Conservation (phyloP, 2,329 filamentous ascomycete genomes). For the Colletotrichum sp. region DNA sequence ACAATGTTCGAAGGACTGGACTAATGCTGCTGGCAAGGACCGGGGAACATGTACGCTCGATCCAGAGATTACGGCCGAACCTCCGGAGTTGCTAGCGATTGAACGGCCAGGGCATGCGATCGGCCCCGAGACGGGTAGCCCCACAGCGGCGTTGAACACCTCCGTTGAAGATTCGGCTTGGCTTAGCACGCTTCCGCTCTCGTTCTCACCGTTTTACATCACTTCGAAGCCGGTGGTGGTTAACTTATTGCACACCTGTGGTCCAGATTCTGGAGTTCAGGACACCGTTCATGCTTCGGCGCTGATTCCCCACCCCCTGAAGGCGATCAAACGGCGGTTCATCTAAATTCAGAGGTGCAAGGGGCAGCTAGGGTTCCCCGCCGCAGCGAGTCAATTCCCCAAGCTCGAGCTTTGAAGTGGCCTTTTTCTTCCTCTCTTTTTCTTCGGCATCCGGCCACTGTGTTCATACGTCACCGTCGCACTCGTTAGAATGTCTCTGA, state of each 20-base stretch:
- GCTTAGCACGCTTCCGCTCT: background rate
- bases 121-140: background rate
- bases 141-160: background rate
- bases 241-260: accelerated
- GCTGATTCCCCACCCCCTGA: background rate
- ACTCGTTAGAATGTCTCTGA: background rate
- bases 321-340: conserved; percentile 11
- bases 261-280: background rate
- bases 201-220: background rate
- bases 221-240: background rate
- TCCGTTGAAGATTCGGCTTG: background rate
- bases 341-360: conserved; percentile 8
- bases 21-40: background rate
- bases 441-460: background rate
- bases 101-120: background rate
- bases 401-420: background rate
- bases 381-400: conserved; percentile 6
- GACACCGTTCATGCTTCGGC: background rate
- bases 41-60: background rate
- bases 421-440: background rate
- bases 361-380: conserved; percentile 3
- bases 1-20: background rate
- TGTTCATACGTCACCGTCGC: conserved; percentile 1
- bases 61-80: background rate
- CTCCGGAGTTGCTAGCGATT: background rate